Conservation (phyloP, 176 grass and related monocot genomes). For the Aegilops bicornis region DNA sequence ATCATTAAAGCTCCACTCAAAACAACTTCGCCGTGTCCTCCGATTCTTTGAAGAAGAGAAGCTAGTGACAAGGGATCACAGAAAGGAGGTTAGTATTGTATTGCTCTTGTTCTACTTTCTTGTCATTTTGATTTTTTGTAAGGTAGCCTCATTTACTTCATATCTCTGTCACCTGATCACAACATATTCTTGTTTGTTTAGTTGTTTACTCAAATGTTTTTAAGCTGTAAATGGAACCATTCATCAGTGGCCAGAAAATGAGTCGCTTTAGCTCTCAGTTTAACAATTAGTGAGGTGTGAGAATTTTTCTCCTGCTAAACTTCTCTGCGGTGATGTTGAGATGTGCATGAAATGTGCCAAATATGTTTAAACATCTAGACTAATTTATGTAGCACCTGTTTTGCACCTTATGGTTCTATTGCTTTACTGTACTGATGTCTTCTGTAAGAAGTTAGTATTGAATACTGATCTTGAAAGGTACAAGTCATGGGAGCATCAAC, state of each 20-base stretch:
- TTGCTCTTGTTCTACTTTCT: background rate
- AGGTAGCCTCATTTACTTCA: background rate
- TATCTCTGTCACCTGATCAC: background rate
- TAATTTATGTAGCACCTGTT: background rate
- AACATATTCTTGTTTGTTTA: constrained; percentile 11
- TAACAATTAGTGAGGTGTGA: background rate
- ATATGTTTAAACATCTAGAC: background rate
- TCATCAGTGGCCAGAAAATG: background rate
- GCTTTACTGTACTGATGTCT: background rate
- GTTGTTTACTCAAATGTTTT: background rate
- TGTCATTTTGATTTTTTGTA: background rate
- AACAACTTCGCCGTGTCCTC: constrained; percentile 80
- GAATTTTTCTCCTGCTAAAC: constrained; percentile 4
- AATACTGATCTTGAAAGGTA: background rate
- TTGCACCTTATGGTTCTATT: background rate
- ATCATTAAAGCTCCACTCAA: constrained; percentile 82
- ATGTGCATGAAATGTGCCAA: constrained; percentile 19
- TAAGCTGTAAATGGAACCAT: constrained; percentile 1
- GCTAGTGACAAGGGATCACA: constrained; percentile 84
- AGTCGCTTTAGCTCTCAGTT: background rate
- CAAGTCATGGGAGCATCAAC: background rate
- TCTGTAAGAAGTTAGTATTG: background rate
- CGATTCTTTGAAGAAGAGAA: constrained; percentile 99
- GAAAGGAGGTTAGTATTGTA: constrained; percentile 80
- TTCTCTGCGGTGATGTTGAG: background rate